Conservation (phyloP, 192 early-diverging fungal genomes). For the Powellomyces hirtus region DNA sequence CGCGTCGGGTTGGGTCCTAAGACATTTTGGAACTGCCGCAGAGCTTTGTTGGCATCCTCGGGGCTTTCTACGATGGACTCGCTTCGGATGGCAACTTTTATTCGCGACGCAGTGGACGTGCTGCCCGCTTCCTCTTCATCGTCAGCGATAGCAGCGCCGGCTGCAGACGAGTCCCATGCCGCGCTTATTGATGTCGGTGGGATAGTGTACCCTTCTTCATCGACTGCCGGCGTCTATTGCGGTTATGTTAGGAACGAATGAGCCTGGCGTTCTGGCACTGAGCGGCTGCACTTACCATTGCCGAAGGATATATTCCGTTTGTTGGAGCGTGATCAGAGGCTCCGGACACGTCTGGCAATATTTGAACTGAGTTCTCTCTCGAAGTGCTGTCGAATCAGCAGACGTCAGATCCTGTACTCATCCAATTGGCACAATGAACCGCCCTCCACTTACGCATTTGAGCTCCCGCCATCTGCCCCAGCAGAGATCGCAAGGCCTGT, state of each 20-base stretch:
- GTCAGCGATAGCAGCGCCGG: not conserved
- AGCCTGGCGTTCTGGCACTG: not conserved
- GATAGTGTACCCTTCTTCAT: constrained; percentile 43
- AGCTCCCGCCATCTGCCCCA: too few species aligned
- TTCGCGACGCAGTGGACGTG: not conserved
- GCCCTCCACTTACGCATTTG: too few species aligned
- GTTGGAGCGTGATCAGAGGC: too few species aligned
- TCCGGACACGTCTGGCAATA: not conserved
- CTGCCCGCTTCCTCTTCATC: not conserved
- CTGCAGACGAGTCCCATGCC: constrained; percentile 16
- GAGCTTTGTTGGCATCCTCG: constrained; percentile 6
- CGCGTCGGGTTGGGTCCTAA: constrained; percentile 12
- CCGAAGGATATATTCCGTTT: not conserved
- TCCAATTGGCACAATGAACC: too few species aligned
- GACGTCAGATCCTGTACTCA: too few species aligned
- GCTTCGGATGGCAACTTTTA: constrained; percentile 35
- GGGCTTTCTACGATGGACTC: constrained; percentile 38
- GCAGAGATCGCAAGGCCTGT: too few species aligned
- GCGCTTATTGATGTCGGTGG: constrained; percentile 6
- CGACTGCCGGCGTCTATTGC: constrained; percentile 15
- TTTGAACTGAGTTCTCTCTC: not conserved
- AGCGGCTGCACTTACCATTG: not conserved
- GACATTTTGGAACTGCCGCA: constrained; percentile 30
- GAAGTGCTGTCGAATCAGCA: not conserved
- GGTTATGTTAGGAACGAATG: not conserved